phyloP scores from a whole-genome alignment of 495 filamentous ascomycete genomes.

The Xanthoparmelia taractica region DNA sequence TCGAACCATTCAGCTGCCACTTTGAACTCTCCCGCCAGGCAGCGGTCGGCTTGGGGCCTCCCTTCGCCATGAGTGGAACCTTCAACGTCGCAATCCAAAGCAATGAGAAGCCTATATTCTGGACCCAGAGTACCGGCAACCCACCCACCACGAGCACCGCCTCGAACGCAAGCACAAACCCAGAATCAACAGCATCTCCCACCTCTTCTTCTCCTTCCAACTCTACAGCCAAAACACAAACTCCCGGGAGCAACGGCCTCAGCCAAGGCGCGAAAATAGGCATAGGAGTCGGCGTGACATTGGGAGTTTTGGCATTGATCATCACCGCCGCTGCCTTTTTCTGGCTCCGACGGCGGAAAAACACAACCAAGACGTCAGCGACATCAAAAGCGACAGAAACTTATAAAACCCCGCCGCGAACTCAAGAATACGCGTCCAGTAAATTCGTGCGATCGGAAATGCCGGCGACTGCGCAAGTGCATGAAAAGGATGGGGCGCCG shows the following conservation, averaged over 20 bases:
- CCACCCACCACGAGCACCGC: not conserved
- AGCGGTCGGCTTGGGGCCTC: not conserved
- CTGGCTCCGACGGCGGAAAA: not conserved
- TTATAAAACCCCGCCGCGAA: not conserved
- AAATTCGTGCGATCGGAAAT: not conserved
- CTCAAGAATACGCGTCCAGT: not conserved
- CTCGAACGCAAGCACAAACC: not conserved
- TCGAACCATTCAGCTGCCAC: constrained; percentile 8
- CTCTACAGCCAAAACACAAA: not conserved
- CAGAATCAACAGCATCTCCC: not conserved
- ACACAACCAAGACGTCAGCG: not conserved
- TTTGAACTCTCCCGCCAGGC: not conserved
- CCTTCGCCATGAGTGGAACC: not conserved
- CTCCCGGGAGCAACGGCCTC: not conserved
- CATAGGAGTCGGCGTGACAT: constrained; percentile 4
- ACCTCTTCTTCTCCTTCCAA: not conserved
- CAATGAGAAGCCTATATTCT: not conserved
- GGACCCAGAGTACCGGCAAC: not conserved
- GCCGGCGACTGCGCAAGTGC: not conserved
- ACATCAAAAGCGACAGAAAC: no score
- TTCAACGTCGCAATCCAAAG: not conserved
- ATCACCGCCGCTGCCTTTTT: not conserved
- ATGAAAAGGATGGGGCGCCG: not conserved
- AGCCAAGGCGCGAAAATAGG: not conserved
- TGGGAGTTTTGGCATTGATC: constrained; percentile 5